Evolutionary conservation across 2,329 filamentous ascomycete genomes (phyloP).

Genomic region (Cucurbitaria berberidis): DNA sequence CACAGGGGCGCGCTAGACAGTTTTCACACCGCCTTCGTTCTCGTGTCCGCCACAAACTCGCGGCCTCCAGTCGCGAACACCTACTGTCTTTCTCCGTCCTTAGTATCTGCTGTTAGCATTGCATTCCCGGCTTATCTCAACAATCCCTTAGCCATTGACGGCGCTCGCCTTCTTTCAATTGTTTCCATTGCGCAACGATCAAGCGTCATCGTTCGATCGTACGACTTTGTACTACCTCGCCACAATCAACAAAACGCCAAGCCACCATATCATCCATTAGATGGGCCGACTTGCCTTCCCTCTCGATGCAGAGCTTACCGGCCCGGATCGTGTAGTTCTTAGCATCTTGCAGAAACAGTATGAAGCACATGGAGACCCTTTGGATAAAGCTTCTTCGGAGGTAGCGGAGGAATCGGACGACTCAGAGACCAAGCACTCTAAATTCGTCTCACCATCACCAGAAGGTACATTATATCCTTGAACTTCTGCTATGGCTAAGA

Average conservation of each 20-base stretch:
- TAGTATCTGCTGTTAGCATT: not conserved
- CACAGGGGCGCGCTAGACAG: not conserved
- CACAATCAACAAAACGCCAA: not conserved
- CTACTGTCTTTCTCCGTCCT: too few relatives aligned
- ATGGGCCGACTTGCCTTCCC: conserved; percentile 43
- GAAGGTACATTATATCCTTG: conserved; percentile 26
- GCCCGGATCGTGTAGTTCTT: conserved; percentile 39
- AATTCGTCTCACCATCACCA: conserved; percentile 37
- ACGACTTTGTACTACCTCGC: not conserved
- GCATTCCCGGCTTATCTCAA: not conserved
- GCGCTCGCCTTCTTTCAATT: not conserved
- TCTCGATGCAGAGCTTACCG: conserved; percentile 39
- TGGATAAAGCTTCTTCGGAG: conserved; percentile 6
- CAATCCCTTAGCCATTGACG: not conserved
- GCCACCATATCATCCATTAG: conserved; percentile 1
- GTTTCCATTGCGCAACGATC: not conserved
- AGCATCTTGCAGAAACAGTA: conserved; percentile 39
- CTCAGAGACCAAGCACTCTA: conserved; percentile 32
- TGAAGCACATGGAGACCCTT: conserved; percentile 19
- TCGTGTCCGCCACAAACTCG: not conserved
- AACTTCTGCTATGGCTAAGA: not conserved
- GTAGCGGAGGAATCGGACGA: conserved; percentile 32
- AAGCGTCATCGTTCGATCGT: not conserved
- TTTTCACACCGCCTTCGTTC: conserved; percentile 1
- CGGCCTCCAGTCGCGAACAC: not conserved